Conservation (phyloP, 768 basidiomycete genomes). For the Filobasidium floriforme region DNA sequence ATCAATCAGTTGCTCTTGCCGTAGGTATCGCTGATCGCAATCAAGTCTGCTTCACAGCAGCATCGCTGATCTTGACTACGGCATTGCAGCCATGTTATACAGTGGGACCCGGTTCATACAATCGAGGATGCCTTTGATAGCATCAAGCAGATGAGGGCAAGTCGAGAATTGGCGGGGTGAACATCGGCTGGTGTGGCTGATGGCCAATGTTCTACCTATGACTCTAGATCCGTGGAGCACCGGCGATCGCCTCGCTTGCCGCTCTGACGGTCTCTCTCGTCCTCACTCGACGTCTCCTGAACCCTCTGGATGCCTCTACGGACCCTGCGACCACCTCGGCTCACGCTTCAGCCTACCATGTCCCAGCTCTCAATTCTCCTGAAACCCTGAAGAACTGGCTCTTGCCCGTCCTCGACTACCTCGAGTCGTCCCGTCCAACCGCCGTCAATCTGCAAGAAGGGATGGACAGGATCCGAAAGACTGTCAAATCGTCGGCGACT, state of each 20-base stretch:
- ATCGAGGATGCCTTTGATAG: slow-evolving; percentile 83
- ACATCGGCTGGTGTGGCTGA: background rate
- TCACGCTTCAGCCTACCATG: slow-evolving; percentile 14
- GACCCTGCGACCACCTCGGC: background rate
- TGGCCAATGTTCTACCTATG: background rate
- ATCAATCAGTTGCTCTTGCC: slow-evolving; percentile 84
- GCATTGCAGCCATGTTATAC: slow-evolving; percentile 35
- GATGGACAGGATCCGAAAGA: slow-evolving; percentile 59
- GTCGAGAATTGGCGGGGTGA: slow-evolving; percentile 7
- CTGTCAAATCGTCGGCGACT: slow-evolving; percentile 25
- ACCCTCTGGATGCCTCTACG: background rate
- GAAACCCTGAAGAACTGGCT: slow-evolving; percentile 55
- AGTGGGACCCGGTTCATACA: slow-evolving; percentile 52
- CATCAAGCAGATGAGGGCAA: slow-evolving; percentile 90
- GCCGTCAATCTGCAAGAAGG: slow-evolving; percentile 91
- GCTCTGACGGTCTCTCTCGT: slow-evolving; percentile 64
- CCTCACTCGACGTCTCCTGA: slow-evolving; percentile 39
- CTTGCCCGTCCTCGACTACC: slow-evolving; percentile 57
- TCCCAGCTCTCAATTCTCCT: slow-evolving; percentile 33
- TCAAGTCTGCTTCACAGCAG: background rate
- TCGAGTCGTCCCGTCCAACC: slow-evolving; percentile 84
- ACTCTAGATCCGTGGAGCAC: slow-evolving; percentile 73
- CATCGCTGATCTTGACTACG: background rate
- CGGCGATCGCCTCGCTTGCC: slow-evolving; percentile 88
- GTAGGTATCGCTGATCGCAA: slow-evolving; percentile 25